A percentile compares a stretch with the other conserved stretches of the same genome.
Evolutionary conservation across 1,284 basidiomycete species (phyloP).

Genomic region (Pseudozyma thailandica): DNA sequence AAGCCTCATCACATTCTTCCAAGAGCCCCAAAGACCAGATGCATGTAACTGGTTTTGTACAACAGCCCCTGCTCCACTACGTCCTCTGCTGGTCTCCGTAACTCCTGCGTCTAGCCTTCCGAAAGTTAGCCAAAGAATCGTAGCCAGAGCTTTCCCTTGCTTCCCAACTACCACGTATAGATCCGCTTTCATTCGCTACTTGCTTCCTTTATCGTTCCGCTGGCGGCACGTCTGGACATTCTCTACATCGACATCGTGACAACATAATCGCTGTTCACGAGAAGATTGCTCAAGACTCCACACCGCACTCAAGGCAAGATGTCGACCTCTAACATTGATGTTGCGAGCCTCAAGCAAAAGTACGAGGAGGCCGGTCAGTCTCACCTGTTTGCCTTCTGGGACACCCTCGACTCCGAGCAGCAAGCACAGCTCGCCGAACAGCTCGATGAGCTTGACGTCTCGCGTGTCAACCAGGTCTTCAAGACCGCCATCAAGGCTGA

Average conservation of each 20-base stretch:
- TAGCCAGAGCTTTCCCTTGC: no score
- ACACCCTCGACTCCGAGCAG: constrained; percentile 76
- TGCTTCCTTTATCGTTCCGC: neutral
- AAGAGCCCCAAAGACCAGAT: no score
- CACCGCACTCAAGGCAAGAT: constrained; percentile 9
- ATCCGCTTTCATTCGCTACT: no score
- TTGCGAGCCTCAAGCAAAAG: constrained; percentile 37
- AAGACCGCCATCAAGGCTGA: constrained; percentile 80
- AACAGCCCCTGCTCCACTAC: no score
- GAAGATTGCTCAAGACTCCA: neutral
- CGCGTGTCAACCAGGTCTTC: constrained; percentile 90
- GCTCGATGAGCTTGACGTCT: constrained; percentile 83
- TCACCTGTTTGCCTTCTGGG: constrained; percentile 90
- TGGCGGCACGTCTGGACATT: neutral
- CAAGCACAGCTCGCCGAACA: constrained; percentile 77
- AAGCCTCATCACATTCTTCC: no score
- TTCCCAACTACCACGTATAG: neutral
- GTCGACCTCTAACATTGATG: constrained; percentile 36
- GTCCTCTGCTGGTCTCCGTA: no score
- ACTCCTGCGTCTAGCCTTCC: no score
- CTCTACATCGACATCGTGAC: no score
- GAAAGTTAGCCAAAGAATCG: no score
- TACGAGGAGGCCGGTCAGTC: constrained; percentile 80
- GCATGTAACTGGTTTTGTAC: no score
- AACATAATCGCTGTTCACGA: no score